A percentile compares a stretch with the other conserved stretches of the same genome.
phyloP scores from a whole-genome alignment of 371 early-diverging fungal species.

The Basidiobolus heterosporus region DNA sequence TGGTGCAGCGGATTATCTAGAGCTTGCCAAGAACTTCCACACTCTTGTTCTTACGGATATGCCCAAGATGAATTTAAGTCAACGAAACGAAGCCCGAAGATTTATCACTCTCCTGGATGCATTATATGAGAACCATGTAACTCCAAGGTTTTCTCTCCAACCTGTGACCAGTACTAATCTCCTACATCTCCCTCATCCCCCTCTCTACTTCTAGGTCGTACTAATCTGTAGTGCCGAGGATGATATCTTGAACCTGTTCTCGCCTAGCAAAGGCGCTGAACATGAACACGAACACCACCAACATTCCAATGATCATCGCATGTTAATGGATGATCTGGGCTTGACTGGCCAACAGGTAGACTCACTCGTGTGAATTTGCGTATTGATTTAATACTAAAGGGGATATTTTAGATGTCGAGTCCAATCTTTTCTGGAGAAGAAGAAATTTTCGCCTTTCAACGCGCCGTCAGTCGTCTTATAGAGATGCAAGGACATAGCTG shows the following conservation, averaged over 20 bases:
- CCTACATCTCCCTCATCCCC: constrained; percentile 1
- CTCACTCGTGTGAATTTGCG: constrained; percentile 5
- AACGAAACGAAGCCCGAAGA: constrained; percentile 75
- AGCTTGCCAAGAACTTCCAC: constrained; percentile 49
- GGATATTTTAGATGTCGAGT: constrained; percentile 32
- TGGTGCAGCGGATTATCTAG: constrained; percentile 82
- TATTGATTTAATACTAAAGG: too few relatives aligned
- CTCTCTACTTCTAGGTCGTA: constrained; percentile 14
- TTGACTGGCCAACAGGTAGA: constrained; percentile 18
- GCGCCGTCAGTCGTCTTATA: constrained; percentile 71
- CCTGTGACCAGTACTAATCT: not conserved
- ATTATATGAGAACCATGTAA: constrained; percentile 60
- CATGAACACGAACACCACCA: constrained; percentile 8
- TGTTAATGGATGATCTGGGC: constrained; percentile 42
- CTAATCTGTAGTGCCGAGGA: constrained; percentile 57
- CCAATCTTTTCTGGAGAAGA: constrained; percentile 75
- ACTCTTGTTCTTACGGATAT: constrained; percentile 68
- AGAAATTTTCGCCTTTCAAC: constrained; percentile 89
- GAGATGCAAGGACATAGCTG: constrained; percentile 64
- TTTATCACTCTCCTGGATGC: constrained; percentile 90
- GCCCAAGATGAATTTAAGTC: constrained; percentile 57
- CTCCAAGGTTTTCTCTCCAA: not conserved
- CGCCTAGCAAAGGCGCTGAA: constrained; percentile 20
- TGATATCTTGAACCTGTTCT: constrained; percentile 45
- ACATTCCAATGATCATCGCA: constrained; percentile 14